phyloP scores from a whole-genome alignment of 352 stramenopile species.

The Peronospora destructor region DNA sequence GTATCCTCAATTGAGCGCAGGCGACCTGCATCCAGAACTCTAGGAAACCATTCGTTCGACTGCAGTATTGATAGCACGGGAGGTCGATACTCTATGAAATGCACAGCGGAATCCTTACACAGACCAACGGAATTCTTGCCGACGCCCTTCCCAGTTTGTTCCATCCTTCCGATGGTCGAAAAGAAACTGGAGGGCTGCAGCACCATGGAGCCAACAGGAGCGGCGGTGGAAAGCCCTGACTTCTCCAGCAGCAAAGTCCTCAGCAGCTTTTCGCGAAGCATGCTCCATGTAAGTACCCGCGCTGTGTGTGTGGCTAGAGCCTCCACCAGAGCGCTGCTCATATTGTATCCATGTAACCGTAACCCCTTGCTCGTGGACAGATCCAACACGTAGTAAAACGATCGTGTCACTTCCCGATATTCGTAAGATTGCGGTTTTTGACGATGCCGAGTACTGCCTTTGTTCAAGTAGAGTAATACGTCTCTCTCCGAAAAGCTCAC shows the following conservation, averaged over 20 bases:
- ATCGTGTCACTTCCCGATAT: conserved; percentile 32
- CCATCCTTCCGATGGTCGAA: conserved; percentile 20
- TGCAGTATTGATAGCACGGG: conserved; percentile 41
- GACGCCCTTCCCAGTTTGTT: conserved; percentile 30
- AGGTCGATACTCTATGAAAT: conserved; percentile 54
- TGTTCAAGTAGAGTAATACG: conserved; percentile 41
- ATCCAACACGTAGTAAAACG: conserved; percentile 72
- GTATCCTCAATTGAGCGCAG: conserved; percentile 44
- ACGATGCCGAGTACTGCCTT: conserved; percentile 16
- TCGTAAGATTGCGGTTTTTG: conserved; percentile 9
- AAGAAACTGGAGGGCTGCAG: conserved; percentile 59
- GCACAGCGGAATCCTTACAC: conserved; percentile 48
- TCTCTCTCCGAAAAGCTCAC: conserved; percentile 47
- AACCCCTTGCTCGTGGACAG: conserved; percentile 54
- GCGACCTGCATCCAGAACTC: conserved; percentile 35
- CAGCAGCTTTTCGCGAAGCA: conserved; percentile 60
- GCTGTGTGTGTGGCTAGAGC: conserved; percentile 44
- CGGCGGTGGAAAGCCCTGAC: conserved; percentile 37
- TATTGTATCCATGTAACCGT: conserved; percentile 70
- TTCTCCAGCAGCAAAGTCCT: conserved; percentile 55
- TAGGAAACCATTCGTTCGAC: conserved; percentile 36
- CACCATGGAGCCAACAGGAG: conserved; percentile 41
- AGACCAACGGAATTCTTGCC: conserved; percentile 27
- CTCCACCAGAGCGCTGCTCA: conserved; percentile 58
- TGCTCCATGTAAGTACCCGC: conserved; percentile 62